Evolutionary conservation across 2,329 filamentous ascomycete genomes (phyloP).

Genomic region (Xylaria polymorpha): DNA sequence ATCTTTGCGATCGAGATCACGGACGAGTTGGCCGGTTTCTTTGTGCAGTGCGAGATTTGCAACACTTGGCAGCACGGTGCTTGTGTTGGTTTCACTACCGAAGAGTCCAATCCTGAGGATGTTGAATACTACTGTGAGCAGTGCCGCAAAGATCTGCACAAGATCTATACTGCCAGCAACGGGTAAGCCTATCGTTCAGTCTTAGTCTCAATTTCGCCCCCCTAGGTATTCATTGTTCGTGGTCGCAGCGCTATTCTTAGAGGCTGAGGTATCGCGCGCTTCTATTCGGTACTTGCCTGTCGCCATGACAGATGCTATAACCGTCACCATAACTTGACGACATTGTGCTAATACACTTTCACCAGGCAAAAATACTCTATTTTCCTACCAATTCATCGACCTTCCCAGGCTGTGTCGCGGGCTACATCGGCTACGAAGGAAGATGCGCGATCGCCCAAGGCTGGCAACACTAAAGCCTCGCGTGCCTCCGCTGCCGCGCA

Average conservation of each 20-base stretch:
- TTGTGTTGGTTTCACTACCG: conserved; percentile 96
- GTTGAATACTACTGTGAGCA: conserved; percentile 92
- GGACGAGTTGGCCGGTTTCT: conserved; percentile 92
- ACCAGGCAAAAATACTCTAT: conserved; percentile 73
- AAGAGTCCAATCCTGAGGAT: conserved; percentile 87
- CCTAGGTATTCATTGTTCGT: not conserved
- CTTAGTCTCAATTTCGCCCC: conserved; percentile 2
- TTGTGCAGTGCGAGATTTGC: conserved; percentile 97
- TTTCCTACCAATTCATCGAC: conserved; percentile 69
- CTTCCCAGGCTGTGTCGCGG: conserved; percentile 67
- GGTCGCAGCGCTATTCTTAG: not conserved
- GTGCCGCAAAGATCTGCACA: conserved; percentile 92
- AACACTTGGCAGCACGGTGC: conserved; percentile 99
- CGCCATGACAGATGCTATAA: conserved; percentile 26
- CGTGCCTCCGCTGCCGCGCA: conserved; percentile 62
- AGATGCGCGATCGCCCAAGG: conserved; percentile 64
- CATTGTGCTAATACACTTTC: conserved; percentile 53
- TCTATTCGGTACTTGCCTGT: not conserved
- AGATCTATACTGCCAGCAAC: conserved; percentile 80
- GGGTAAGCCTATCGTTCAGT: conserved; percentile 71
- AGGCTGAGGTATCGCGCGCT: not conserved
- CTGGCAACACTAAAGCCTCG: conserved; percentile 66
- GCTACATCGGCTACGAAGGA: conserved; percentile 76
- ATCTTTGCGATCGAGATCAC: conserved; percentile 72
- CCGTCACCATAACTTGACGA: conserved; percentile 14